Percentiles rank a stretch among this genome's conserved stretches.
Evolutionary conservation across 306 rosid genomes (phyloP).

Genomic region (Hippophae tibetana): DNA sequence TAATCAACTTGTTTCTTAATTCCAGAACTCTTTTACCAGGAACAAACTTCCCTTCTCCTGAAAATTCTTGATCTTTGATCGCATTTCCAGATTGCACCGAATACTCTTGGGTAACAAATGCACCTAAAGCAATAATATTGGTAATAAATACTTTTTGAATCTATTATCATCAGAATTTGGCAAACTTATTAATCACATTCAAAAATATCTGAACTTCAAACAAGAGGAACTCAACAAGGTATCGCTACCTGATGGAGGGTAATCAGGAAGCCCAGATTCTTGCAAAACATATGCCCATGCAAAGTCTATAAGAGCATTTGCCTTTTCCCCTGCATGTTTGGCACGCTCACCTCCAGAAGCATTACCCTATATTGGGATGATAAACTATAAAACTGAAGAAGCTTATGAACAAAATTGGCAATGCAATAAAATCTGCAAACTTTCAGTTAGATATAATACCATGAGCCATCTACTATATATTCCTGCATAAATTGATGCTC

Average conservation of each 20-base stretch:
- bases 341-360: slow-evolving; percentile 94
- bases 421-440: background rate
- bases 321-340: slow-evolving; percentile 39
- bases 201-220: slow-evolving; percentile 15
- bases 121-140: slow-evolving; percentile 19
- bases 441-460: slow-evolving; percentile 36
- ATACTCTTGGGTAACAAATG: slow-evolving; percentile 19
- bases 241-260: slow-evolving; percentile 69
- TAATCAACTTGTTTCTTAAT: slow-evolving; percentile 50
- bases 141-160: slow-evolving; percentile 8
- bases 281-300: slow-evolving; percentile 59
- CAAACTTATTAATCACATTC: slow-evolving; percentile 8
- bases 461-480: slow-evolving; percentile 71
- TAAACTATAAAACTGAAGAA: slow-evolving; percentile 14
- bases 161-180: slow-evolving; percentile 8
- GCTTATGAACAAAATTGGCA: background rate
- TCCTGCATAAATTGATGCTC: slow-evolving; percentile 83
- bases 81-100: slow-evolving; percentile 33
- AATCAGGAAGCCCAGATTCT: slow-evolving; percentile 62
- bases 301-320: slow-evolving; percentile 48
- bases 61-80: slow-evolving; percentile 28
- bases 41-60: slow-evolving; percentile 53
- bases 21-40: slow-evolving; percentile 47
- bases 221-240: slow-evolving; percentile 14
- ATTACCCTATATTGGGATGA: slow-evolving; percentile 63